phyloP scores from a whole-genome alignment of 768 basidiomycete species.

The Calocybe indica region DNA sequence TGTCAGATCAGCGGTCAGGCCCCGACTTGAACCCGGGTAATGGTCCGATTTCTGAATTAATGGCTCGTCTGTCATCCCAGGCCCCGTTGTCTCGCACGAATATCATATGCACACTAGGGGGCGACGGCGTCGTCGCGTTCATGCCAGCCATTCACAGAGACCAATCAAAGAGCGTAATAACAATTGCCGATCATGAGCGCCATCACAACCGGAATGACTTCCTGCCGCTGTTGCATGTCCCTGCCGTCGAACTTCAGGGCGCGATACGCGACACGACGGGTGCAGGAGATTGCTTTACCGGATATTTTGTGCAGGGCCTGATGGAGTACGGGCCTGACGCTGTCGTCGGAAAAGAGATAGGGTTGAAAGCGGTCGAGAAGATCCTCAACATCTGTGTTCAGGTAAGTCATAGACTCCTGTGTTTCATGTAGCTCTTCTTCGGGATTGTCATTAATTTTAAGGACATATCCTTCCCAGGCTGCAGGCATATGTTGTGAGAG shows the following conservation, averaged over 20 bases:
- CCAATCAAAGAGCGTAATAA: conserved; percentile 9
- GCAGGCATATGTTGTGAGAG: conserved; percentile 59
- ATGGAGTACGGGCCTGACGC: conserved; percentile 33
- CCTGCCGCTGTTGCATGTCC: conserved; percentile 28
- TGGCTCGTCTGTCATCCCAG: conserved; percentile 15
- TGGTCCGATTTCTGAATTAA: conserved; percentile 7
- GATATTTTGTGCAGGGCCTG: conserved; percentile 51
- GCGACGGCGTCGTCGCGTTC: conserved; percentile 41
- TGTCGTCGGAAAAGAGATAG: conserved; percentile 19
- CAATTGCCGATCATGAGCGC: not conserved
- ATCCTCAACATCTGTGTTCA: conserved; percentile 36
- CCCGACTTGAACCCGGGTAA: too few species aligned
- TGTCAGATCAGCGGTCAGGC: too few species aligned
- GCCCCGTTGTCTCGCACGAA: conserved; percentile 29
- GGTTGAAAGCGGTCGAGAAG: conserved; percentile 21
- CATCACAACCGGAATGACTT: not conserved
- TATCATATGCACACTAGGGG: conserved; percentile 53
- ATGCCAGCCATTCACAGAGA: conserved; percentile 22
- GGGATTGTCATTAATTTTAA: not conserved
- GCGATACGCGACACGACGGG: conserved; percentile 49
- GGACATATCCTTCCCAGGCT: conserved; percentile 30
- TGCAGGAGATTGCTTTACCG: conserved; percentile 61
- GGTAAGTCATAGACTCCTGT: conserved; percentile 17
- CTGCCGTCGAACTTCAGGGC: conserved; percentile 38
- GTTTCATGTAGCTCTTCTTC: not conserved